Conservation (phyloP, 2,329 filamentous ascomycete species). For the Monosporascus sp. region DNA sequence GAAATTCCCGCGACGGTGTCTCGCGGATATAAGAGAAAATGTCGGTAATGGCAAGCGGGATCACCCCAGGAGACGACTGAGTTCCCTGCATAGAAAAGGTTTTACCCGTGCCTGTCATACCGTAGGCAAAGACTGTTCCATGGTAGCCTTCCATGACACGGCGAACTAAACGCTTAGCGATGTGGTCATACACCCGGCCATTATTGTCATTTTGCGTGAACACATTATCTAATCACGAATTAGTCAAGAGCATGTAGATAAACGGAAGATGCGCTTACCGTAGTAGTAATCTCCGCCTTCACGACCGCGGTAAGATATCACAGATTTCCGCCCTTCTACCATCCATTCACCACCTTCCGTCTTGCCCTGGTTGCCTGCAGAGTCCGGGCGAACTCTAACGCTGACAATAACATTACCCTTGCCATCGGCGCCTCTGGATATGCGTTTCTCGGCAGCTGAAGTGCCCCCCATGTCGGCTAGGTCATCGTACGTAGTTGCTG, state of each 20-base stretch:
- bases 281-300: conserved; percentile 92
- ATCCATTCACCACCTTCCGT: conserved; percentile 76
- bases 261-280: conserved; percentile 49
- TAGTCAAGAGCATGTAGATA: conserved; percentile 2
- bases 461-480: conserved; percentile 48
- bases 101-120: conserved; percentile 98
- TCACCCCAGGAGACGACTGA: conserved; percentile 89
- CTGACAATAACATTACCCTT: conserved; percentile 97
- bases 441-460: conserved; percentile 36
- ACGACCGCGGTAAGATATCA: conserved; percentile 79
- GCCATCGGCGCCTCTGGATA: conserved; percentile 54
- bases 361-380: conserved; percentile 51
- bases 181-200: conserved; percentile 87
- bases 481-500: conserved; percentile 83
- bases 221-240: conserved; percentile 69
- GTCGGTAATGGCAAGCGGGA: conserved; percentile 93
- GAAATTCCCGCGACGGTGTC: conserved; percentile 88
- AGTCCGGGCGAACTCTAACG: conserved; percentile 85
- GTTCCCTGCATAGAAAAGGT: conserved; percentile 99
- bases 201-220: conserved; percentile 94
- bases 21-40: conserved; percentile 99
- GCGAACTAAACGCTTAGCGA: conserved; percentile 87
- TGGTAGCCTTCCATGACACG: conserved; percentile 99
- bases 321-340: conserved; percentile 75
- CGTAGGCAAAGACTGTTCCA: conserved; percentile 96